These are phyloP conservation scores for Thermochaetoides dissita DNA, from an alignment of 2,329 filamentous ascomycete species.

Conservation along the genomic window DNA sequence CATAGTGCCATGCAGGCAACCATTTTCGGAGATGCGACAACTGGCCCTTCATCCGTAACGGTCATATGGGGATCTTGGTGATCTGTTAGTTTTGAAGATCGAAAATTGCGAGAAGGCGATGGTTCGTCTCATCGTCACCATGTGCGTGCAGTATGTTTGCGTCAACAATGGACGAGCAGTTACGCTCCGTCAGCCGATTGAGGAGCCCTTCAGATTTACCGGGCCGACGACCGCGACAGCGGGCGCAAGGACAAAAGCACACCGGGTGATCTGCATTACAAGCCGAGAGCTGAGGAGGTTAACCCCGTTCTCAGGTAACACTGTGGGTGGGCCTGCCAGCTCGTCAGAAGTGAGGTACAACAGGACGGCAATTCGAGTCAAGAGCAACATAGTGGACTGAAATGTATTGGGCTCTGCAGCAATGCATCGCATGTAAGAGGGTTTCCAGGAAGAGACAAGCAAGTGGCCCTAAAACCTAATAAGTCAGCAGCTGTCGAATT, in stretches of 20 bases:
- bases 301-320: conserved; percentile 4
- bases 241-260: neutral
- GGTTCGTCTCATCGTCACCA: neutral
- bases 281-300: conserved; percentile 6
- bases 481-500: conserved; percentile 4
- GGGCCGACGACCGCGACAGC: conserved; percentile 4
- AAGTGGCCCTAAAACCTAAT: conserved; percentile 2
- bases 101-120: neutral
- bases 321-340: no score
- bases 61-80: neutral
- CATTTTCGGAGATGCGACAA: conserved; percentile 8
- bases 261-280: conserved; percentile 8
- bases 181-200: no score
- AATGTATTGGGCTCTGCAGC: conserved; percentile 5
- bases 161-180: neutral
- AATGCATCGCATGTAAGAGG: conserved; percentile 3
- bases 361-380: no score
- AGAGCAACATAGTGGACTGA: neutral
- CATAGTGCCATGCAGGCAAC: conserved; percentile 12
- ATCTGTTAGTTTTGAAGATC: neutral
- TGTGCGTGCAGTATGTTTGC: no score
- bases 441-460: conserved; percentile 4
- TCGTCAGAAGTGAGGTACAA: no score
- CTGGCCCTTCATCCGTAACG: conserved; percentile 3
- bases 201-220: neutral